Evolutionary conservation across 116 monocot species (phyloP).

Genomic region (Papilionanthe hybrid): DNA sequence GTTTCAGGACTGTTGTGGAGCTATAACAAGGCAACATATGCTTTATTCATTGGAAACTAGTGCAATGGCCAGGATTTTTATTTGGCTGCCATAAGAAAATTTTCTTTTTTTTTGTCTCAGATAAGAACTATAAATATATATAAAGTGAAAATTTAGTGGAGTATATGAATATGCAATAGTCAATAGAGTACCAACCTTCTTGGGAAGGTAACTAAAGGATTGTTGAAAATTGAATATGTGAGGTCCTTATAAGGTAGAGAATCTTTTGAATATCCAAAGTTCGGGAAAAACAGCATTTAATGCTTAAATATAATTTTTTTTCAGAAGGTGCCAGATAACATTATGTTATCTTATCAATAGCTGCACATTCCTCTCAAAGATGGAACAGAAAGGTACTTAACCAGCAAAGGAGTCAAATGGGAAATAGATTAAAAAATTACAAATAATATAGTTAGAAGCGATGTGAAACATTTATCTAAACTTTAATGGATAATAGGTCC

Average conservation of each 20-base stretch:
- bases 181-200: neutral
- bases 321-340: neutral
- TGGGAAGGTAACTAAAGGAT: neutral
- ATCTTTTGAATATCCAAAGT: neutral
- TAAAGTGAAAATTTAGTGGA: no score
- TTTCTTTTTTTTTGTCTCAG: no score
- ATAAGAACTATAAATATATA: no score
- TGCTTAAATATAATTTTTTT: neutral
- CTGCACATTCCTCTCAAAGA: neutral
- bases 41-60: neutral
- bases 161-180: no score
- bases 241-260: neutral
- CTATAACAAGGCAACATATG: neutral
- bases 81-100: no score
- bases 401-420: neutral
- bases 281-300: neutral
- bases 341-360: neutral
- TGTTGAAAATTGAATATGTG: neutral
- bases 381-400: neutral
- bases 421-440: neutral
- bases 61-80: neutral
- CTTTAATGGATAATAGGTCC: neutral
- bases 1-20: neutral
- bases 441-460: neutral
- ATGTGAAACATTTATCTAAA: constrained; percentile 2